Conservation (phyloP, 129 eudicot species). For the Oenanthe sinensis region DNA sequence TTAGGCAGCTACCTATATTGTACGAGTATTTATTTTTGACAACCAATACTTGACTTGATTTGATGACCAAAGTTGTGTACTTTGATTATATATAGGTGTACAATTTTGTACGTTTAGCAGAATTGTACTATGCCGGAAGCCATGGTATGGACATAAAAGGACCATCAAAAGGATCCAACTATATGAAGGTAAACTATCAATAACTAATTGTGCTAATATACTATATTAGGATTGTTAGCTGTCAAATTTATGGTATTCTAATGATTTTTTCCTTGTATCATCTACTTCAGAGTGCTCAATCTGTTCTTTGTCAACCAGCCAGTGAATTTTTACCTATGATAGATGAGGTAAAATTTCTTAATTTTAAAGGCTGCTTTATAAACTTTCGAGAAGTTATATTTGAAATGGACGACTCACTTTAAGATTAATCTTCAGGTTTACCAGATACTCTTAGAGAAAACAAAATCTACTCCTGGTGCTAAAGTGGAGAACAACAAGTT, state of each 20-base stretch:
- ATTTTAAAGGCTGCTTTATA: background rate
- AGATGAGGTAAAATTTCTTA: constrained; percentile 45
- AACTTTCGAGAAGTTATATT: background rate
- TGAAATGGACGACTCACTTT: background rate
- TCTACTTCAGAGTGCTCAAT: constrained; percentile 39
- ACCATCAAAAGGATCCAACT: constrained; percentile 62
- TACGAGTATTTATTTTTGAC: background rate
- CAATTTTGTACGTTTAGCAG: constrained; percentile 64
- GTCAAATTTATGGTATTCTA: background rate
- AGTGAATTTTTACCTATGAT: constrained; percentile 80
- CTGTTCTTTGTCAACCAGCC: constrained; percentile 85
- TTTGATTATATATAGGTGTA: constrained; percentile 41
- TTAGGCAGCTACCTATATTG: background rate
- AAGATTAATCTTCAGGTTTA: constrained; percentile 38
- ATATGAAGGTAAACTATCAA: constrained; percentile 38
- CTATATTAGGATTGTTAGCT: background rate
- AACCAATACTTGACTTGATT: background rate
- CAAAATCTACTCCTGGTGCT: constrained; percentile 59
- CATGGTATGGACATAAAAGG: constrained; percentile 94
- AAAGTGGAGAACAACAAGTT: constrained; percentile 77
- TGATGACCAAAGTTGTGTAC: background rate
- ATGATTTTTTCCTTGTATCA: background rate
- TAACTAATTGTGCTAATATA: background rate
- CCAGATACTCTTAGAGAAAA: constrained; percentile 43
- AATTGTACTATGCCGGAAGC: constrained; percentile 84